phyloP scores from a whole-genome alignment of 2,329 filamentous ascomycete species.

The Alternaria gaisen region DNA sequence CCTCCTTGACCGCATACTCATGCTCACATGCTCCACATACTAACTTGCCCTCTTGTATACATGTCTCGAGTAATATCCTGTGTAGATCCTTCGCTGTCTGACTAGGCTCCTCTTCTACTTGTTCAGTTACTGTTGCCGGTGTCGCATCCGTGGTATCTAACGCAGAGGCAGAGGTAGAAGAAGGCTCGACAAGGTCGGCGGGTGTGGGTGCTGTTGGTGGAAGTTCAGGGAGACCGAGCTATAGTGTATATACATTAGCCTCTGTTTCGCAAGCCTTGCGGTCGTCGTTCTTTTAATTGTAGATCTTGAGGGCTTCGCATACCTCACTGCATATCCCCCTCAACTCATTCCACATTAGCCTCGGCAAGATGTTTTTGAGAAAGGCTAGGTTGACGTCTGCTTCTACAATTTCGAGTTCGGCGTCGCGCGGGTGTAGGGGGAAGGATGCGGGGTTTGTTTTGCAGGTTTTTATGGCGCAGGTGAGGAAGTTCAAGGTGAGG shows the following conservation, averaged over 20 bases:
- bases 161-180: constrained; percentile 1
- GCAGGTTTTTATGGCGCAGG: constrained; percentile 95
- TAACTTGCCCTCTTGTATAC: constrained; percentile 86
- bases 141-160: constrained; percentile 46
- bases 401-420: constrained; percentile 86
- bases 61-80: constrained; percentile 84
- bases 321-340: constrained; percentile 80
- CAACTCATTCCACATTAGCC: constrained; percentile 88
- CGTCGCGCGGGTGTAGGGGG: constrained; percentile 90
- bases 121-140: constrained; percentile 50
- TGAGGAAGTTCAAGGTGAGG: constrained; percentile 94
- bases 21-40: constrained; percentile 92
- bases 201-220: constrained; percentile 55
- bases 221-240: constrained; percentile 83
- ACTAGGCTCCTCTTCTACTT: constrained; percentile 70
- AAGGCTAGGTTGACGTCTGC: constrained; percentile 83
- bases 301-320: constrained; percentile 3
- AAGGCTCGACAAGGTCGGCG: constrained; percentile 43
- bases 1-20: constrained; percentile 93
- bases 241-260: neutral
- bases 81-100: constrained; percentile 80
- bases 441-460: constrained; percentile 82
- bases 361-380: constrained; percentile 82
- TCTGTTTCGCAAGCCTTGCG: neutral
- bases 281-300: neutral